These are phyloP conservation scores for Mycena belliarum DNA, from an alignment of 768 basidiomycete genomes.

Conservation along the genomic window DNA sequence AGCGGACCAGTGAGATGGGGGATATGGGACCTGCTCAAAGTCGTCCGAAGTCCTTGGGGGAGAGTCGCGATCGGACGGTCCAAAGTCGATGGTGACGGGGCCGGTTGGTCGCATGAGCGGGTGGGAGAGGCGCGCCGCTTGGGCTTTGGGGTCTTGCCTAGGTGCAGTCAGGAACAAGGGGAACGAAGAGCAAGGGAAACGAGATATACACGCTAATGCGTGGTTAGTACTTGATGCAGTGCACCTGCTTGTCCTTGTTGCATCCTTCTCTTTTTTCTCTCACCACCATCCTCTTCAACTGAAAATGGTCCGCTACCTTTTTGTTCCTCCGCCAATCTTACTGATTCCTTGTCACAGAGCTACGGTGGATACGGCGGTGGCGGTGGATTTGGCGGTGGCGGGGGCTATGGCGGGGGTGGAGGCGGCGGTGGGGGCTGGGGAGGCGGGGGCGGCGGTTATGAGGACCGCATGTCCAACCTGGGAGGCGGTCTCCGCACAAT, in stretches of 20 bases:
- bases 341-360: constrained; percentile 33
- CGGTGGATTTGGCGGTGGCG: constrained; percentile 9
- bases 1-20: constrained; percentile 40
- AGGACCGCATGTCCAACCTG: constrained; percentile 78
- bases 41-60: constrained; percentile 59
- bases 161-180: no score
- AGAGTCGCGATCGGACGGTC: constrained; percentile 51
- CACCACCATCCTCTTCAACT: constrained; percentile 20
- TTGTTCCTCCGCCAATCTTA: background rate
- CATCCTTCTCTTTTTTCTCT: constrained; percentile 17
- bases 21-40: constrained; percentile 71
- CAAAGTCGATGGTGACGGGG: constrained; percentile 70
- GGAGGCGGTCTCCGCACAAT: constrained; percentile 81
- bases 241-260: background rate
- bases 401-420: constrained; percentile 34
- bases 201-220: no score
- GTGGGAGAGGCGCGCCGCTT: background rate
- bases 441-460: constrained; percentile 52
- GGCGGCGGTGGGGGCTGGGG: constrained; percentile 47
- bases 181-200: no score
- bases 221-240: background rate
- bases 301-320: constrained; percentile 23
- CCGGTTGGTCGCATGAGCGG: constrained; percentile 59
- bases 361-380: constrained; percentile 40
- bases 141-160: no score